Evolutionary conservation across 495 filamentous ascomycete genomes (phyloP).

Genomic region (Viridothelium virens): DNA sequence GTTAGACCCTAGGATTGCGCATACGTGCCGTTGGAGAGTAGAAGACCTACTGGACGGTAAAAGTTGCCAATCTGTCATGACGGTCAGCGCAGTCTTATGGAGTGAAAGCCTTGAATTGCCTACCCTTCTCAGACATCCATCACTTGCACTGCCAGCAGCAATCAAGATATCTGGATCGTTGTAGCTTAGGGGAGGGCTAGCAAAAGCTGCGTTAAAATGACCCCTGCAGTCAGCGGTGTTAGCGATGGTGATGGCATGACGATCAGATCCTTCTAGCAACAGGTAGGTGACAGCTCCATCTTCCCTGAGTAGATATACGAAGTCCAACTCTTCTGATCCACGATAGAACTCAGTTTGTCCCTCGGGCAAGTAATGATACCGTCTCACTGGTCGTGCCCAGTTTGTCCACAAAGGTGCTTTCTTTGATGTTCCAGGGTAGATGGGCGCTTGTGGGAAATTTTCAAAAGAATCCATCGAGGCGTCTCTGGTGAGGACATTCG

Average conservation of each 20-base stretch:
- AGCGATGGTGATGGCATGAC: neutral
- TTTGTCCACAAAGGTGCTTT: constrained; percentile 28
- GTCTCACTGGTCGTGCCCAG: constrained; percentile 28
- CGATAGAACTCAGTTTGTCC: neutral
- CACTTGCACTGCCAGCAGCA: constrained; percentile 71
- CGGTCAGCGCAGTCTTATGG: constrained; percentile 43
- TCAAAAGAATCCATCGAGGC: neutral
- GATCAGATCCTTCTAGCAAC: constrained; percentile 42
- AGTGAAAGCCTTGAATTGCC: constrained; percentile 50
- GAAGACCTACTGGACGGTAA: neutral
- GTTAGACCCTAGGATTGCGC: too few species aligned
- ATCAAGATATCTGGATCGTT: constrained; percentile 65
- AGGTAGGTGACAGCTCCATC: constrained; percentile 48
- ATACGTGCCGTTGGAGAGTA: too few species aligned
- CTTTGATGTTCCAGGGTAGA: constrained; percentile 19
- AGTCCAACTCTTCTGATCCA: constrained; percentile 21
- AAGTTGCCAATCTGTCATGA: constrained; percentile 22
- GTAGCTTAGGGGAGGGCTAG: constrained; percentile 44
- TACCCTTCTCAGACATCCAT: constrained; percentile 41
- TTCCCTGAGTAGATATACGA: constrained; percentile 38
- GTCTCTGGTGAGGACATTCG: constrained; percentile 17
- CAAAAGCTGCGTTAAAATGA: constrained; percentile 59
- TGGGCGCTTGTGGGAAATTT: neutral
- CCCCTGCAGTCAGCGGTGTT: constrained; percentile 52
- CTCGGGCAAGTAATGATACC: neutral